These are phyloP conservation scores for Pythium sp. DNA, from an alignment of 352 stramenopile genomes.

Conservation along the genomic window DNA sequence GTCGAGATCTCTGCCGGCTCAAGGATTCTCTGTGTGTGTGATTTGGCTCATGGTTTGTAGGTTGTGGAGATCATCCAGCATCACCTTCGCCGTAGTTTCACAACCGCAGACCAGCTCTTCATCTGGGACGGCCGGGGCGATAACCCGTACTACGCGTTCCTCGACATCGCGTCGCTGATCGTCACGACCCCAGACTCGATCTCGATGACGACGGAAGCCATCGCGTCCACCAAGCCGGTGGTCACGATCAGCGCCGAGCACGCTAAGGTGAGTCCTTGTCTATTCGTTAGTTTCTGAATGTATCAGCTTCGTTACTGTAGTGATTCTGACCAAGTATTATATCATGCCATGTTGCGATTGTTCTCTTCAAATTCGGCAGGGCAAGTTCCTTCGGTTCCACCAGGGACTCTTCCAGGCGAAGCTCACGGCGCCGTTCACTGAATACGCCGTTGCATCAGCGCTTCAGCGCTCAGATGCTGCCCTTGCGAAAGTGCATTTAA, in stretches of 20 bases:
- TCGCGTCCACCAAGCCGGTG: constrained; percentile 52
- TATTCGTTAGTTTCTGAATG: background rate
- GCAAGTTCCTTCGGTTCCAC: constrained; percentile 66
- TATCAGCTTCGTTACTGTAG: background rate
- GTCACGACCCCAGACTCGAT: constrained; percentile 78
- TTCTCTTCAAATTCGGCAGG: constrained; percentile 17
- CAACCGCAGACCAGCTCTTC: constrained; percentile 29
- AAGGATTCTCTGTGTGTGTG: background rate
- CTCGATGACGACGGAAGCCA: constrained; percentile 80
- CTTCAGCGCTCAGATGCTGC: background rate
- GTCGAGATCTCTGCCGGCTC: background rate
- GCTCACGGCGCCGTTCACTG: constrained; percentile 29
- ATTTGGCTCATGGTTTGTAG: constrained; percentile 11
- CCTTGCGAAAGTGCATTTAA: background rate
- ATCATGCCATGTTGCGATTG: background rate
- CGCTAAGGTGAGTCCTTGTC: constrained; percentile 32
- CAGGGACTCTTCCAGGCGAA: constrained; percentile 27
- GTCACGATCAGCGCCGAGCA: constrained; percentile 42
- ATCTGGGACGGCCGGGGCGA: constrained; percentile 50
- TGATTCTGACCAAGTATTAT: background rate
- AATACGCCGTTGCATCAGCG: constrained; percentile 12
- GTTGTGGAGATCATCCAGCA: constrained; percentile 36
- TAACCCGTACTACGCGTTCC: constrained; percentile 67
- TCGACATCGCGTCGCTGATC: constrained; percentile 44
- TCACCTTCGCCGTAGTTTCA: constrained; percentile 20